Evolutionary conservation across 441 rosid species (phyloP).

Genomic region (Croton setiger): DNA sequence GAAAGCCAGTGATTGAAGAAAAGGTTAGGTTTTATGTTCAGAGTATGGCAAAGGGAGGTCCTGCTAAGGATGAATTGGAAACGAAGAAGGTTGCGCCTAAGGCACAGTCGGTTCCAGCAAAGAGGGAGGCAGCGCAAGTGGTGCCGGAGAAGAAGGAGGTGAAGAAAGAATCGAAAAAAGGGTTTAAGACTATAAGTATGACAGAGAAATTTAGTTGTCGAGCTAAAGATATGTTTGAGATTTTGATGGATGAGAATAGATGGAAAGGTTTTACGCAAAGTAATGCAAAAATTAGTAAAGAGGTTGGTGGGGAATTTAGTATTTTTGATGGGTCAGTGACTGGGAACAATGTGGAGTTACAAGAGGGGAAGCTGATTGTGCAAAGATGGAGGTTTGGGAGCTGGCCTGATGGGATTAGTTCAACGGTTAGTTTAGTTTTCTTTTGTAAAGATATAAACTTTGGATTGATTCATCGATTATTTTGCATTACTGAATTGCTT

Average conservation of each 20-base stretch:
- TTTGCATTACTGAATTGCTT: not conserved
- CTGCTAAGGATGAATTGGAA: constrained; percentile 72
- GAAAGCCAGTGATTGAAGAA: constrained; percentile 58
- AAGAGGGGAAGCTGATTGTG: constrained; percentile 78
- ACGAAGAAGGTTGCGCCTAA: constrained; percentile 57
- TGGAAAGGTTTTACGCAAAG: constrained; percentile 97
- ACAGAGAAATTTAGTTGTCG: constrained; percentile 81
- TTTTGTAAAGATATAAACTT: not conserved
- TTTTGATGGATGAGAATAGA: constrained; percentile 89
- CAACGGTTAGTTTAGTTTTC: constrained; percentile 46
- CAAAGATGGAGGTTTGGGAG: constrained; percentile 95
- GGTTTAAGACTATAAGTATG: constrained; percentile 70
- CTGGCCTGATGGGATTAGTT: constrained; percentile 90
- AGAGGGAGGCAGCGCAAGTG: constrained; percentile 22
- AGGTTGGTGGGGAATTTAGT: constrained; percentile 72
- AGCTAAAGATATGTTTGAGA: constrained; percentile 74
- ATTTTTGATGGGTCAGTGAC: constrained; percentile 91
- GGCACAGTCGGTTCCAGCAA: constrained; percentile 20
- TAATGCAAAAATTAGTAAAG: constrained; percentile 76
- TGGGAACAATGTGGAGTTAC: constrained; percentile 61
- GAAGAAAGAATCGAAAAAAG: constrained; percentile 43
- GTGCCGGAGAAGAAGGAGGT: constrained; percentile 30
- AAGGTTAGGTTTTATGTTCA: constrained; percentile 63
- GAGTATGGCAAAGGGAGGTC: constrained; percentile 83
- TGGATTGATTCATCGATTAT: not conserved